phyloP scores from a whole-genome alignment of 225 moss, liverwort and hornwort genomes.

The Pseudisothecium myosuroides region DNA sequence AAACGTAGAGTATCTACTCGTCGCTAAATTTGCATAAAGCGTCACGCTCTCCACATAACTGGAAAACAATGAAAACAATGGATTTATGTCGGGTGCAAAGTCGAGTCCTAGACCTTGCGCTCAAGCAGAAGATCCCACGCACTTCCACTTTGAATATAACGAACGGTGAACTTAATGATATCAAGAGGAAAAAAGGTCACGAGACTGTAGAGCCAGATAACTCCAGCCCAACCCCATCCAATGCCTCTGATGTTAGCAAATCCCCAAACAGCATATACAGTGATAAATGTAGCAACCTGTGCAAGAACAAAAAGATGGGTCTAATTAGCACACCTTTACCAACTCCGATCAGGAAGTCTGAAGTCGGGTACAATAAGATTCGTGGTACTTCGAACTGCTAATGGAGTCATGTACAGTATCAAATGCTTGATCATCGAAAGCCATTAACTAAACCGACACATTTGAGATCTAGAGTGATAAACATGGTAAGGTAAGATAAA shows the following conservation, averaged over 20 bases:
- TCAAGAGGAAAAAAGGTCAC: conserved; percentile 54
- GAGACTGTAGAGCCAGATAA: conserved; percentile 58
- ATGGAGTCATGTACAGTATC: background rate
- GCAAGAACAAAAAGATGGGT: background rate
- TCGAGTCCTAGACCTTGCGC: conserved; percentile 17
- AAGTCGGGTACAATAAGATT: background rate
- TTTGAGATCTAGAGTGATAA: background rate
- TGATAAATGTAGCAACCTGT: conserved; percentile 59
- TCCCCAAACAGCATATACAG: conserved; percentile 50
- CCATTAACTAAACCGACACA: background rate
- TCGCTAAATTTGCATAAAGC: background rate
- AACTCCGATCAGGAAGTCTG: background rate
- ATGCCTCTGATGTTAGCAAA: conserved; percentile 48
- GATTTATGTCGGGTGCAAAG: background rate
- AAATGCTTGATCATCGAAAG: background rate
- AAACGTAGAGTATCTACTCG: background rate
- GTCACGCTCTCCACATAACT: background rate
- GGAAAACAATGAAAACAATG: background rate
- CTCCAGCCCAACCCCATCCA: conserved; percentile 68
- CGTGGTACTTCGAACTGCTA: background rate
- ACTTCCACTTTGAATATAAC: conserved; percentile 51
- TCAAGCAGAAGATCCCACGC: conserved; percentile 56
- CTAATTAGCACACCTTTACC: background rate
- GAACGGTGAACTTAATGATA: conserved; percentile 41
- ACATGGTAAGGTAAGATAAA: background rate